Evolutionary conservation across 305 asterid species (phyloP).

Genomic region (Plantago coronopus): DNA sequence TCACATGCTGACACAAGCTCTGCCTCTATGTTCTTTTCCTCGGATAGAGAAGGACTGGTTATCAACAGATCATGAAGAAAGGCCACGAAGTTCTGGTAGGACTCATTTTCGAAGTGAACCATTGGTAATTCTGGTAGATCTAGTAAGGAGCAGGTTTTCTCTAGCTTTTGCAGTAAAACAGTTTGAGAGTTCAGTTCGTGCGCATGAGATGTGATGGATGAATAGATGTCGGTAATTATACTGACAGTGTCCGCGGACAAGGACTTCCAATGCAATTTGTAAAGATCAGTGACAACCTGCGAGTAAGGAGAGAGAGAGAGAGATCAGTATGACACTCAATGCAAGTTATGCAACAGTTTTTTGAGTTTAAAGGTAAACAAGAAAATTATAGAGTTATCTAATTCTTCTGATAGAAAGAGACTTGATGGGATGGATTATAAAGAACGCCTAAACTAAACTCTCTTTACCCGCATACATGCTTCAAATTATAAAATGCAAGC

Average conservation of each 20-base stretch:
- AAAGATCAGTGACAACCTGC: constrained; percentile 81
- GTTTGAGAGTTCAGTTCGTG: constrained; percentile 63
- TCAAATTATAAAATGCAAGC: no score
- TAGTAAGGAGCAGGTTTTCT: constrained; percentile 59
- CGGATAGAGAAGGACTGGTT: constrained; percentile 38
- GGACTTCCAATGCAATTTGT: constrained; percentile 59
- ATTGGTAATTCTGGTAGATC: constrained; percentile 86
- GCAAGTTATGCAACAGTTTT: no score
- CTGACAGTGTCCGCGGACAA: constrained; percentile 39
- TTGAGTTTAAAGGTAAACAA: not conserved
- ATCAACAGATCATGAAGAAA: constrained; percentile 58
- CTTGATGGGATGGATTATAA: not conserved
- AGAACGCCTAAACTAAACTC: no score
- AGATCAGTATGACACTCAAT: constrained; percentile 19
- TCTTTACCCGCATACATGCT: no score
- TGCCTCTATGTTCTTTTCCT: constrained; percentile 57
- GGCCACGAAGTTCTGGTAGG: constrained; percentile 60
- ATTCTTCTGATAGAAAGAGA: not conserved
- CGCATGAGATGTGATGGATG: constrained; percentile 65
- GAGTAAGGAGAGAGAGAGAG: constrained; percentile 23
- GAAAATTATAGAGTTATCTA: not conserved
- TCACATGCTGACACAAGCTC: constrained; percentile 69
- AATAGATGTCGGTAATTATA: constrained; percentile 43
- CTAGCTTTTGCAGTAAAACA: constrained; percentile 51
- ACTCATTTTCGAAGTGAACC: constrained; percentile 87